Percentiles rank a stretch among this genome's conserved stretches.
phyloP scores from a whole-genome alignment of 805 yeast species.

The Metschnikowia bowlesiae region DNA sequence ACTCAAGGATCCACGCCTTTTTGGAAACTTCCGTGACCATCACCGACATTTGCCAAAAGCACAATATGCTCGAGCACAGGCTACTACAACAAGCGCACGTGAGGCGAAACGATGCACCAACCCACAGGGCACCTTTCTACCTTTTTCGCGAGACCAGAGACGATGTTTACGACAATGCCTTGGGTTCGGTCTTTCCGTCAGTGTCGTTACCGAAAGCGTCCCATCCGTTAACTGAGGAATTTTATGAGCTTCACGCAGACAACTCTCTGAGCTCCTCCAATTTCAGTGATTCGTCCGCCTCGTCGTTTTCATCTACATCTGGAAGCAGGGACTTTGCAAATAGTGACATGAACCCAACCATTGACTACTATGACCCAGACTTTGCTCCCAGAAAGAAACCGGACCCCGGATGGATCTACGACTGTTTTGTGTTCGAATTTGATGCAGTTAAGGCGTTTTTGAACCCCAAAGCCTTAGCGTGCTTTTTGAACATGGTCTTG shows the following conservation, averaged over 20 bases:
- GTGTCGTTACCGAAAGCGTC: conserved; percentile 61
- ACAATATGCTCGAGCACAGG: conserved; percentile 43
- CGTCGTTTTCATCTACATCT: conserved; percentile 16
- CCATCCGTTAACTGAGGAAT: conserved; percentile 48
- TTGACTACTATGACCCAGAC: conserved; percentile 27
- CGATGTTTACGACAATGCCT: conserved; percentile 42
- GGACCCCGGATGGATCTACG: conserved; percentile 45
- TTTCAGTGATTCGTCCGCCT: conserved; percentile 1
- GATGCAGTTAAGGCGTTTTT: conserved; percentile 46
- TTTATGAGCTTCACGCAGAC: neutral
- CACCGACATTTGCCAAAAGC: conserved; percentile 56
- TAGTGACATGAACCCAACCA: conserved; percentile 21
- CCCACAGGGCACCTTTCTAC: conserved; percentile 72
- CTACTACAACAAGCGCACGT: conserved; percentile 62
- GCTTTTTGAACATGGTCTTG: conserved; percentile 34
- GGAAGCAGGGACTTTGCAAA: conserved; percentile 7
- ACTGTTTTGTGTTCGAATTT: conserved; percentile 51
- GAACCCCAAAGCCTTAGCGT: conserved; percentile 42
- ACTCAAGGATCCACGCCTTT: conserved; percentile 28
- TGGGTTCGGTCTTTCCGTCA: conserved; percentile 54
- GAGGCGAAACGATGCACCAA: conserved; percentile 72
- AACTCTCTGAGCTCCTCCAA: neutral
- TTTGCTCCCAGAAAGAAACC: conserved; percentile 27
- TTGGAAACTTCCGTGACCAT: conserved; percentile 55
- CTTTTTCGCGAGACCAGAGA: conserved; percentile 49